Percentiles rank a stretch among this genome's conserved stretches.
Evolutionary conservation across 202 grass and related monocot species (phyloP).

Genomic region (Schoenoplectus tabernaemontani): DNA sequence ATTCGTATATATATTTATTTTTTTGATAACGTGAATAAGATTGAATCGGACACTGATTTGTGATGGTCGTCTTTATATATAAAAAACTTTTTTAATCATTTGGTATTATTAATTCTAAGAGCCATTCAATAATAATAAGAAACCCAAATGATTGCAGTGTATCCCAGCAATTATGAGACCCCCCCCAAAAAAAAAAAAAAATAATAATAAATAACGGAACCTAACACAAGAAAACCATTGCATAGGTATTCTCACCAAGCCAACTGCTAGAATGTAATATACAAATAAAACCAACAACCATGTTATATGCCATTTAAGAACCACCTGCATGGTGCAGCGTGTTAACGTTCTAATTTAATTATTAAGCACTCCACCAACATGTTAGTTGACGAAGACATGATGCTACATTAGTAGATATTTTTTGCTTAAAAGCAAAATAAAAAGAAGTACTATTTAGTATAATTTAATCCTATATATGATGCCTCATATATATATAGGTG

Average conservation of each 20-base stretch:
- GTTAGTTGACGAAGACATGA: conserved; percentile 16
- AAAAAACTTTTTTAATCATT: background rate
- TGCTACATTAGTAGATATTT: conserved; percentile 4
- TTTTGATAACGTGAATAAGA: background rate
- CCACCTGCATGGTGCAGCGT: background rate
- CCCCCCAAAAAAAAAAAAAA: too few species aligned
- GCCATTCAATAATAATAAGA: background rate
- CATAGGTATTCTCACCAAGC: conserved; percentile 4
- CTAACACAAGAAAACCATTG: conserved; percentile 1
- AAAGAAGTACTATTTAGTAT: background rate
- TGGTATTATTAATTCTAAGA: background rate
- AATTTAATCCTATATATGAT: background rate
- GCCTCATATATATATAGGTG: conserved; percentile 22
- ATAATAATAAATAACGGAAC: background rate
- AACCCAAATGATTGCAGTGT: background rate
- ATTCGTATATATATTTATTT: background rate
- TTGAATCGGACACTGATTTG: background rate
- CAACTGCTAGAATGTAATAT: conserved; percentile 12
- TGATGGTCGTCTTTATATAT: background rate
- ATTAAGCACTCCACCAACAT: conserved; percentile 18
- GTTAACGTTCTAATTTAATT: conserved; percentile 6
- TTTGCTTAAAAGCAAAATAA: background rate
- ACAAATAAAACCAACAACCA: conserved; percentile 24
- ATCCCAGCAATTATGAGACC: background rate
- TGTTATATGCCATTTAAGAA: background rate